A percentile compares a stretch with the other conserved stretches of the same genome.
Evolutionary conservation across 768 basidiomycete genomes (phyloP).

Genomic region (Suillus decipiens): DNA sequence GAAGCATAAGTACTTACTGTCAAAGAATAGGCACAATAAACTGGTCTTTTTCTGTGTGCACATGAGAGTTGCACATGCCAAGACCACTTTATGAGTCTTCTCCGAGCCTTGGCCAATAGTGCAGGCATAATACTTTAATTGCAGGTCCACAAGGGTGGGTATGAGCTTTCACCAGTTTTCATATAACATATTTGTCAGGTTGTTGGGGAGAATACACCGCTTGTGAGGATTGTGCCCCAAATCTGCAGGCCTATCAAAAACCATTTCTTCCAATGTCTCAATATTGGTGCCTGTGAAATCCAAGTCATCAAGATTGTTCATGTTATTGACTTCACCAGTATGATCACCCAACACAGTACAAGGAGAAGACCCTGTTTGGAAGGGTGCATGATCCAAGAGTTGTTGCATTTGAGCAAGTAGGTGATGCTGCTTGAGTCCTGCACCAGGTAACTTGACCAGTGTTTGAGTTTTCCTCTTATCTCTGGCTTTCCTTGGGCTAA

Average conservation of each 20-base stretch:
- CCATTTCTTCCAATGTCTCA: background rate
- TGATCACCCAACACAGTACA: background rate
- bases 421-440: background rate
- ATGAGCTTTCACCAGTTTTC: background rate
- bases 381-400: background rate
- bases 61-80: background rate
- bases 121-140: background rate
- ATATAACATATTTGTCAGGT: background rate
- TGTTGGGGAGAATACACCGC: background rate
- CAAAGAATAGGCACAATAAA: background rate
- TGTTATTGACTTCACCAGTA: too few species aligned
- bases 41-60: background rate
- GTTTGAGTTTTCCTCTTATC: conserved; percentile 11
- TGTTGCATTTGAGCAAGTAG: conserved; percentile 6
- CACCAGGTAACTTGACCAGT: background rate
- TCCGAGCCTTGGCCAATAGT: background rate
- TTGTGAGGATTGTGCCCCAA: background rate
- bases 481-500: background rate
- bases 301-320: background rate
- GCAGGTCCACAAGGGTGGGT: background rate
- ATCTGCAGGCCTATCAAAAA: background rate
- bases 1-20: background rate
- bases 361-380: background rate
- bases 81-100: background rate
- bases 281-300: background rate